phyloP scores from a whole-genome alignment of 768 basidiomycete species.

The Boletus edulis region DNA sequence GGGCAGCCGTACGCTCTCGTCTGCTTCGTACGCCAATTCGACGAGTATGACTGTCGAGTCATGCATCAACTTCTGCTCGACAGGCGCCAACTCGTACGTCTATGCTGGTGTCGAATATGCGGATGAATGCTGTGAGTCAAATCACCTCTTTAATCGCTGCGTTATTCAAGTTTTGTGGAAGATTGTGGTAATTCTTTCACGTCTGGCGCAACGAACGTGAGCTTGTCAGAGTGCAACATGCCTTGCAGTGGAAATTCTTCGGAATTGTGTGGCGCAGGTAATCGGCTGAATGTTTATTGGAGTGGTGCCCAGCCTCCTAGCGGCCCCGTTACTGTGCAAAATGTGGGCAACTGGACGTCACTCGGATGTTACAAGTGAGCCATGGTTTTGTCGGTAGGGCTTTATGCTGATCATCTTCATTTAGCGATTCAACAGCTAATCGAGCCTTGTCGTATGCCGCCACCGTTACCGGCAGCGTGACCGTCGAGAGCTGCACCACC shows the following conservation, averaged over 20 bases:
- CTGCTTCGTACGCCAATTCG: conserved; percentile 42
- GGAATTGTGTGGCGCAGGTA: conserved; percentile 61
- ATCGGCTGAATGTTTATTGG: conserved; percentile 62
- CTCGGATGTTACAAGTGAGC: conserved; percentile 74
- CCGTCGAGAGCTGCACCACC: conserved; percentile 47
- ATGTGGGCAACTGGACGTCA: conserved; percentile 61
- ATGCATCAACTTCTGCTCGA: conserved; percentile 44
- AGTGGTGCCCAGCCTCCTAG: conserved; percentile 57
- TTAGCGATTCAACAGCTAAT: conserved; percentile 33
- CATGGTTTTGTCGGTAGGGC: neutral
- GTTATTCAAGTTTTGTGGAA: conserved; percentile 22
- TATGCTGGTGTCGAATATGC: conserved; percentile 73
- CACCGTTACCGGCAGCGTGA: conserved; percentile 38
- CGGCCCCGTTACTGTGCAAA: conserved; percentile 49
- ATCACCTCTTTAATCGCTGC: neutral
- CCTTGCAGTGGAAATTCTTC: conserved; percentile 56
- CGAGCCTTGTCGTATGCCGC: conserved; percentile 34
- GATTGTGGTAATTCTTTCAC: conserved; percentile 62
- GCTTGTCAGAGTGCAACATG: conserved; percentile 55
- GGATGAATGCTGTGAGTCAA: conserved; percentile 58
- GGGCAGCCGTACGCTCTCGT: conserved; percentile 56
- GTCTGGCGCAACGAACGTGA: conserved; percentile 43
- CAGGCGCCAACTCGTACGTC: conserved; percentile 39
- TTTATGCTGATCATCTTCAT: neutral
- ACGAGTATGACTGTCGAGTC: conserved; percentile 60